Conservation (phyloP, 441 rosid genomes). For the Eruca vesicaria region DNA sequence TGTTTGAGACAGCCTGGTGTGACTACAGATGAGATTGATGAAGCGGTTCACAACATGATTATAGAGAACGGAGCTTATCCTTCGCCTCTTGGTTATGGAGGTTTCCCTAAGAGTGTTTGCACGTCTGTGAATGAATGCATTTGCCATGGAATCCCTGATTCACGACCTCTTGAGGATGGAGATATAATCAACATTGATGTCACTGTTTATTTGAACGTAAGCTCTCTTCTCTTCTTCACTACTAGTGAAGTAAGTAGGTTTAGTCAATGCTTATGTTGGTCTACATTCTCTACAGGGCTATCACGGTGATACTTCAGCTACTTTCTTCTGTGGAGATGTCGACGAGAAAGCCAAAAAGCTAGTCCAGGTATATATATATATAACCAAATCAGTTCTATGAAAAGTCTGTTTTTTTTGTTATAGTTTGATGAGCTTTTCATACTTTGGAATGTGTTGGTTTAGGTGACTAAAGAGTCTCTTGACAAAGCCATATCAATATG, state of each 20-base stretch:
- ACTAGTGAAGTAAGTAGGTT: background rate
- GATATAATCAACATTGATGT: constrained; percentile 93
- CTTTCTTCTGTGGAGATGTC: constrained; percentile 88
- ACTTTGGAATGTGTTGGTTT: constrained; percentile 25
- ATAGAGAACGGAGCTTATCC: constrained; percentile 95
- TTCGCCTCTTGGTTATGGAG: constrained; percentile 98
- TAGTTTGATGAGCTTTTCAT: background rate
- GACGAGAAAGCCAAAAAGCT: constrained; percentile 71
- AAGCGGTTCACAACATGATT: constrained; percentile 90
- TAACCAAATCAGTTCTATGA: background rate
- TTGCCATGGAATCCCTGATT: constrained; percentile 97
- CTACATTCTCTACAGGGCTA: constrained; percentile 51
- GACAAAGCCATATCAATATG: constrained; percentile 80
- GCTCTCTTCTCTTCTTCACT: constrained; percentile 14
- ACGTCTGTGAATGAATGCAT: constrained; percentile 96
- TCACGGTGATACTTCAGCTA: constrained; percentile 94
- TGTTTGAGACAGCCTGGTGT: constrained; percentile 72
- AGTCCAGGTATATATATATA: constrained; percentile 67
- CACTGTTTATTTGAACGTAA: constrained; percentile 81
- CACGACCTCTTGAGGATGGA: constrained; percentile 88
- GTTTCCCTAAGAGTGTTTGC: constrained; percentile 96
- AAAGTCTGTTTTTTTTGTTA: too few relatives aligned
- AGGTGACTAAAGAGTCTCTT: constrained; percentile 90
- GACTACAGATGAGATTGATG: constrained; percentile 80
- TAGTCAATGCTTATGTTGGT: background rate